Percentiles rank a stretch among this genome's conserved stretches.
Evolutionary conservation across 2,329 filamentous ascomycete genomes (phyloP).

Genomic region (Calonectria pteridis): DNA sequence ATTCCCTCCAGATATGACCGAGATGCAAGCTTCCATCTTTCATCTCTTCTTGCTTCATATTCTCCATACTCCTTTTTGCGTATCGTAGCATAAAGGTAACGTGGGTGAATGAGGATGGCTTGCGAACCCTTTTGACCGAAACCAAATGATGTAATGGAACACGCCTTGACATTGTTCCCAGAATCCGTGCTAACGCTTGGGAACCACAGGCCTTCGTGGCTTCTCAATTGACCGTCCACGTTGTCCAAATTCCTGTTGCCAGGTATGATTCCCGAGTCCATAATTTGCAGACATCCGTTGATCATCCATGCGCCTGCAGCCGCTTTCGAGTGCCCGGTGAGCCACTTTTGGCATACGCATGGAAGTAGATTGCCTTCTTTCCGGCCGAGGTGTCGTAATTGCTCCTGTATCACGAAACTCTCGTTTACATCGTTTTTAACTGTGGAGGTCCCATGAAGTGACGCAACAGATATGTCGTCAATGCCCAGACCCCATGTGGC

Average conservation of each 20-base stretch:
- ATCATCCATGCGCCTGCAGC: constrained; percentile 99
- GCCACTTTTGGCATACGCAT: constrained; percentile 99
- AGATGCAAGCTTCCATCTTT: constrained; percentile 98
- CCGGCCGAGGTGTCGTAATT: constrained; percentile 93
- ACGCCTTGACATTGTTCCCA: constrained; percentile 97
- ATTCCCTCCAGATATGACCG: constrained; percentile 79
- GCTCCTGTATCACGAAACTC: constrained; percentile 95
- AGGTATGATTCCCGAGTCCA: constrained; percentile 93
- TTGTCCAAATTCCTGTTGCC: constrained; percentile 99
- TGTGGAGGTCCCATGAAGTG: constrained; percentile 98
- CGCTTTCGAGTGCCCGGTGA: constrained; percentile 99
- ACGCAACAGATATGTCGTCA: constrained; percentile 93
- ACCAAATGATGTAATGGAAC: constrained; percentile 98
- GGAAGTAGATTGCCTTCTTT: constrained; percentile 96
- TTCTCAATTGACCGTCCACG: constrained; percentile 95
- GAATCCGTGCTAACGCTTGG: constrained; percentile 78
- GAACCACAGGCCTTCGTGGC: constrained; percentile 97
- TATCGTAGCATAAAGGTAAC: constrained; percentile 96
- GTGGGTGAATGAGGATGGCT: constrained; percentile 95
- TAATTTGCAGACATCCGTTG: constrained; percentile 95
- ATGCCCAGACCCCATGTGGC: constrained; percentile 98
- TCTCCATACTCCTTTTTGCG: constrained; percentile 83
- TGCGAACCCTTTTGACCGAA: constrained; percentile 99
- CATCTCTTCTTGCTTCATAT: constrained; percentile 92
- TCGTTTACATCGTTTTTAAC: constrained; percentile 99